phyloP scores from a whole-genome alignment of 768 basidiomycete genomes.

The Leccinum aurantiacum region DNA sequence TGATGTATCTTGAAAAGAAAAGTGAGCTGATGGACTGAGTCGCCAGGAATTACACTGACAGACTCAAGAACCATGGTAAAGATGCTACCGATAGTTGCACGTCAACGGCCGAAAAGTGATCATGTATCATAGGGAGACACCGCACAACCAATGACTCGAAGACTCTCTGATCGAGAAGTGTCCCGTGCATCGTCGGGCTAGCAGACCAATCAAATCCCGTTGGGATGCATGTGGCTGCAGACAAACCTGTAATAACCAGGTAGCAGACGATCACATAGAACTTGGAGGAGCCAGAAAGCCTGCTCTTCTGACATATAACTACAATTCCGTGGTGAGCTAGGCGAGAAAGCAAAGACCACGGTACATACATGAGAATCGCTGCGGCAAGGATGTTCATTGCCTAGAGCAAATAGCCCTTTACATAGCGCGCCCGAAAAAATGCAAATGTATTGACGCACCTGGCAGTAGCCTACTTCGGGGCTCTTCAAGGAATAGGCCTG shows the following conservation, averaged over 20 bases:
- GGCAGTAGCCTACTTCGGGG: slow-evolving; percentile 92
- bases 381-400: slow-evolving; percentile 98
- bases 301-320: slow-evolving; percentile 99
- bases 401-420: slow-evolving; percentile 35
- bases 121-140: slow-evolving; percentile 90
- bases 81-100: slow-evolving; percentile 97
- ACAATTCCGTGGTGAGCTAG: slow-evolving; percentile 12
- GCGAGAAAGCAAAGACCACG: background rate
- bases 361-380: slow-evolving; percentile 82
- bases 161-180: slow-evolving; percentile 95
- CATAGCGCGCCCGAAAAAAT: background rate
- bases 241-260: slow-evolving; percentile 95
- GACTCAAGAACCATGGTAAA: slow-evolving; percentile 95
- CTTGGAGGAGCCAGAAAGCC: slow-evolving; percentile 95
- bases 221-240: background rate
- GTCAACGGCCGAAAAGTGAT: slow-evolving; percentile 87
- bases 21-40: slow-evolving; percentile 1
- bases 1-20: slow-evolving; percentile 62
- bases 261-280: slow-evolving; percentile 89
- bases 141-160: slow-evolving; percentile 92
- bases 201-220: slow-evolving; percentile 7
- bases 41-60: slow-evolving; percentile 56
- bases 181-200: slow-evolving; percentile 98
- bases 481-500: slow-evolving; percentile 97
- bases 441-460: slow-evolving; percentile 45